These are phyloP conservation scores for Diospyros lotus DNA, from an alignment of 148 eudicot species.

Conservation along the genomic window DNA sequence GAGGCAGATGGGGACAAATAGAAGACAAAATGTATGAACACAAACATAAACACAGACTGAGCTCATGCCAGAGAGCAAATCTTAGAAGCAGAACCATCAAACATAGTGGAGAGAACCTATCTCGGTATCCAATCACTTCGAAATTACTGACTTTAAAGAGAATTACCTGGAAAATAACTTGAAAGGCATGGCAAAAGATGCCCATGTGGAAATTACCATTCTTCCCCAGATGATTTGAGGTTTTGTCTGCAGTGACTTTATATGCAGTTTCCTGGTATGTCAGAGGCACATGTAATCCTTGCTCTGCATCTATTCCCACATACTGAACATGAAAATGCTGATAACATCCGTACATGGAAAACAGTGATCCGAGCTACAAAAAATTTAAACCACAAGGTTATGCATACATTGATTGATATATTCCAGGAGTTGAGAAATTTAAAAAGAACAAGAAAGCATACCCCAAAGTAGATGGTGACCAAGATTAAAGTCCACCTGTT, in stretches of 20 bases:
- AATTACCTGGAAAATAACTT: slow-evolving; percentile 55
- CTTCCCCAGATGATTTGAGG: slow-evolving; percentile 5
- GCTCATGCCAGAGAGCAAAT: too few relatives aligned
- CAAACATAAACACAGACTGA: too few relatives aligned
- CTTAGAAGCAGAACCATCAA: background rate
- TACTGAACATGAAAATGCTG: slow-evolving; percentile 14
- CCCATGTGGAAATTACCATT: slow-evolving; percentile 12
- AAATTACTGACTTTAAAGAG: background rate
- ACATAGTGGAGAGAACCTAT: background rate
- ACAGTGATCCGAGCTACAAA: slow-evolving; percentile 47
- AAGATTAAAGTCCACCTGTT: slow-evolving; percentile 68
- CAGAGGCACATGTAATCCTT: slow-evolving; percentile 40
- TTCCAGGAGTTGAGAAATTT: background rate
- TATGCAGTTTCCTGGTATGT: slow-evolving; percentile 16
- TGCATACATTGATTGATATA: background rate
- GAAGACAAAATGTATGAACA: too few relatives aligned
- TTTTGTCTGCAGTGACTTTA: slow-evolving; percentile 8
- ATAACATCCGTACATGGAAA: slow-evolving; percentile 51
- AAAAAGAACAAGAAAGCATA: slow-evolving; percentile 22
- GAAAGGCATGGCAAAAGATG: slow-evolving; percentile 32
- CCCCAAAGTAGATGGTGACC: slow-evolving; percentile 60
- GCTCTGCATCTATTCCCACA: slow-evolving; percentile 6
- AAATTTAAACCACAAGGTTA: slow-evolving; percentile 1
- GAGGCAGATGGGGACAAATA: too few relatives aligned
- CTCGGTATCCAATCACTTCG: background rate